phyloP scores from a whole-genome alignment of 2,329 filamentous ascomycete genomes.

The Rugonectria rugulosa region DNA sequence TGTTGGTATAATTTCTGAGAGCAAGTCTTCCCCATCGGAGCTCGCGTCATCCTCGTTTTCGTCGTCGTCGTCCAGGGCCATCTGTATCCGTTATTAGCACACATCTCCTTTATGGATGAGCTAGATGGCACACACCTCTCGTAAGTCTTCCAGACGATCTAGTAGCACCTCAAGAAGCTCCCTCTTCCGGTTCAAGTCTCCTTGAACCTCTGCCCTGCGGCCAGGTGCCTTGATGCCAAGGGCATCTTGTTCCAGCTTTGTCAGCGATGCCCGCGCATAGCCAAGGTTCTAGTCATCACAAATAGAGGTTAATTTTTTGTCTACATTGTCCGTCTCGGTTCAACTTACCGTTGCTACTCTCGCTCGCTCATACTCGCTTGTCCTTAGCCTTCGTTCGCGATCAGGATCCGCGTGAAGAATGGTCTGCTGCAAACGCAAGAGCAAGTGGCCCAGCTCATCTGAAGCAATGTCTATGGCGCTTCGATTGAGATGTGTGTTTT shows the following conservation, averaged over 20 bases:
- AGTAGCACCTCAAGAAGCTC: constrained; percentile 71
- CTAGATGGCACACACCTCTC: constrained; percentile 57
- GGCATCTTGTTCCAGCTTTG: constrained; percentile 74
- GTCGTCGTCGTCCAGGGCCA: constrained; percentile 45
- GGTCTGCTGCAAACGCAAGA: constrained; percentile 70
- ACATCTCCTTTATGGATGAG: background rate
- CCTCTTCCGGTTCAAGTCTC: constrained; percentile 69
- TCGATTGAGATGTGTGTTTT: constrained; percentile 20
- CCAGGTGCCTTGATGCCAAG: constrained; percentile 64
- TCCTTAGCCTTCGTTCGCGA: constrained; percentile 62
- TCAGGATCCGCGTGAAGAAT: constrained; percentile 69
- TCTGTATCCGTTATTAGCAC: constrained; percentile 34
- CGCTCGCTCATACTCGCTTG: constrained; percentile 70
- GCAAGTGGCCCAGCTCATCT: constrained; percentile 67
- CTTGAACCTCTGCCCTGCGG: constrained; percentile 67
- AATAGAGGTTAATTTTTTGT: constrained; percentile 13
- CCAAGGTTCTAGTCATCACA: constrained; percentile 70
- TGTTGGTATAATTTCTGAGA: constrained; percentile 62
- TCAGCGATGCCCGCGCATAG: constrained; percentile 72
- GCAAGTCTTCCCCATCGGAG: constrained; percentile 64
- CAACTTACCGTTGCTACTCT: constrained; percentile 54
- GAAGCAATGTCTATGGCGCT: constrained; percentile 41
- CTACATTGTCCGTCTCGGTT: background rate
- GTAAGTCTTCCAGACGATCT: constrained; percentile 72
- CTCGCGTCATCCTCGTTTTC: constrained; percentile 50